phyloP scores from a whole-genome alignment of 2,329 filamentous ascomycete genomes.

The Fusarium mangiferae region DNA sequence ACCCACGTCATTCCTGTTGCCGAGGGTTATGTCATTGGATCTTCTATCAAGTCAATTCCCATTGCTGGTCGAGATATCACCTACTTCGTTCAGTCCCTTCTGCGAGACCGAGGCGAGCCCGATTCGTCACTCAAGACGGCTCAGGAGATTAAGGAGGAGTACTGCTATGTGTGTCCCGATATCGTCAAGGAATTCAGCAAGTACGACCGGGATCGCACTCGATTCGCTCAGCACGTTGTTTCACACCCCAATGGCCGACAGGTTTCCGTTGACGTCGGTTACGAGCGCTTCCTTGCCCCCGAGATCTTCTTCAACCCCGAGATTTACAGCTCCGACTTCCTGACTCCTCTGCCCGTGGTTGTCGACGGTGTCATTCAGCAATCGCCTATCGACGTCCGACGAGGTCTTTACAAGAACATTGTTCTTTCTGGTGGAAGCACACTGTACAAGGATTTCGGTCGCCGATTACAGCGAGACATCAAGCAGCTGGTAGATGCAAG shows the following conservation, averaged over 20 bases:
- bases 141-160: conserved; percentile 98
- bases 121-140: conserved; percentile 98
- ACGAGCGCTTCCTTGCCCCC: conserved; percentile 96
- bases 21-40: conserved; percentile 98
- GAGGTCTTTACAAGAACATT: conserved; percentile 99
- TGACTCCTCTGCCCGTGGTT: conserved; percentile 92
- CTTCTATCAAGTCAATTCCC: conserved; percentile 98
- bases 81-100: conserved; percentile 96
- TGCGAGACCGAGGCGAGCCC: conserved; percentile 94
- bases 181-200: conserved; percentile 98
- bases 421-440: conserved; percentile 97
- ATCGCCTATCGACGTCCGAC: conserved; percentile 95
- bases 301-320: conserved; percentile 99
- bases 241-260: conserved; percentile 86
- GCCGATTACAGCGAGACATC: conserved; percentile 95
- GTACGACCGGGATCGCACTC: conserved; percentile 91
- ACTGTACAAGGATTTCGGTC: conserved; percentile 97
- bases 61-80: conserved; percentile 98
- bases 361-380: conserved; percentile 98
- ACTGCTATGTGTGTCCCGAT: conserved; percentile 98
- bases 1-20: conserved; percentile 99
- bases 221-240: conserved; percentile 91
- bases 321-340: conserved; percentile 98
- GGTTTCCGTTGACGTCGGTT: conserved; percentile 90
- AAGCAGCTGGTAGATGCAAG: conserved; percentile 93